phyloP scores from a whole-genome alignment of 352 stramenopile genomes.

The Thraustotheca clavata region DNA sequence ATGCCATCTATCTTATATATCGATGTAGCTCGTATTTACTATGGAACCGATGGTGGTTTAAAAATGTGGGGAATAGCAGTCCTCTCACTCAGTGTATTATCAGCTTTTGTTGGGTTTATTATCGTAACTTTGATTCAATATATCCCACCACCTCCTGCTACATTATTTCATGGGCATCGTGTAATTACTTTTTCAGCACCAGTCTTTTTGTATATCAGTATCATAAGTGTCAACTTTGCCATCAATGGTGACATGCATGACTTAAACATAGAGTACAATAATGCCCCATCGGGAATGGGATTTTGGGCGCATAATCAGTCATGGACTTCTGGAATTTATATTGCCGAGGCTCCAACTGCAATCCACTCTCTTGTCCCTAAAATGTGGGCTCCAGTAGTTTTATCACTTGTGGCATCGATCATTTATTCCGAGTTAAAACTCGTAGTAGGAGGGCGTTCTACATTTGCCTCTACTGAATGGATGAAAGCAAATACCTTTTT shows the following conservation, averaged over 20 bases:
- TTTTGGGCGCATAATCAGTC: not conserved
- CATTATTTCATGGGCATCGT: not conserved
- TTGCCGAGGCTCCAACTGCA: not conserved
- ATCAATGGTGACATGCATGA: not conserved
- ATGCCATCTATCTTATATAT: not conserved
- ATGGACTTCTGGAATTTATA: constrained; percentile 4
- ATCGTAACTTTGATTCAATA: not conserved
- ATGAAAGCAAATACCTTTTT: not conserved
- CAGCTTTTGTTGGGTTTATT: not conserved
- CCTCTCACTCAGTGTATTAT: not conserved
- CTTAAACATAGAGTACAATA: not conserved
- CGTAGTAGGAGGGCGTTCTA: not conserved
- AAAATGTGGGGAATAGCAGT: constrained; percentile 1
- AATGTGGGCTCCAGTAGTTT: not conserved
- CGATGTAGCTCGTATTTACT: constrained; percentile 13
- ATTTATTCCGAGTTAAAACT: not conserved
- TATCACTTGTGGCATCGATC: not conserved
- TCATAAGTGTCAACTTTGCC: not conserved
- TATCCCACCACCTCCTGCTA: not conserved
- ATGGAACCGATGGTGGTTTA: not conserved
- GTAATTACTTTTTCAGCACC: not conserved
- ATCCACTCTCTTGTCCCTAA: not conserved
- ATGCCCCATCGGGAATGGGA: not conserved
- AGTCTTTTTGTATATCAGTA: not conserved
- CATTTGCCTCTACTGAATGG: not conserved